Evolutionary conservation across 169 alveolate species (phyloP).

Genomic region (Blepharisma undulans): DNA sequence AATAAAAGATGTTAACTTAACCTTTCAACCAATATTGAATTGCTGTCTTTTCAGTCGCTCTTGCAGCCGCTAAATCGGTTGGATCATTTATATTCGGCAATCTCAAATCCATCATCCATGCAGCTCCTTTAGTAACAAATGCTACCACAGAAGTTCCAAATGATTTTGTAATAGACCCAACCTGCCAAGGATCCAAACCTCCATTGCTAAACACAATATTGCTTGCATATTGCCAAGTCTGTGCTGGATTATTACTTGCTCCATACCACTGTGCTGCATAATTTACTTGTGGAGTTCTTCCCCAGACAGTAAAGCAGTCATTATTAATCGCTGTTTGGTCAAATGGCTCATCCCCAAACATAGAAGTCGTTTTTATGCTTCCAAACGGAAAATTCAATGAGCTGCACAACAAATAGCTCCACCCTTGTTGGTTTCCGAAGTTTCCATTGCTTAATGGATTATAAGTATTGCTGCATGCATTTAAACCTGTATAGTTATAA

Average conservation of each 20-base stretch:
- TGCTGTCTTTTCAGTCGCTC: slow-evolving; percentile 43
- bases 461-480: slow-evolving; percentile 37
- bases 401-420: slow-evolving; percentile 71
- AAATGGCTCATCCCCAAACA: slow-evolving; percentile 50
- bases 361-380: slow-evolving; percentile 48
- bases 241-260: slow-evolving; percentile 40
- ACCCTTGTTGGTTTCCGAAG: slow-evolving; percentile 62
- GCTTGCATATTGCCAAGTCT: slow-evolving; percentile 30
- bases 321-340: slow-evolving; percentile 17
- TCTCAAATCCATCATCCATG: slow-evolving; percentile 70
- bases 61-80: slow-evolving; percentile 47
- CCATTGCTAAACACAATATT: slow-evolving; percentile 73
- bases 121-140: slow-evolving; percentile 43
- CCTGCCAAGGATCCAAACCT: slow-evolving; percentile 72
- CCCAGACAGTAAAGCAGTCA: slow-evolving; percentile 42
- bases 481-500: slow-evolving; percentile 43
- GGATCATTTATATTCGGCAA: slow-evolving; percentile 70
- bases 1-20: neutral
- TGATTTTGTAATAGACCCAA: slow-evolving; percentile 44
- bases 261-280: slow-evolving; percentile 61
- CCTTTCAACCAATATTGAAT: slow-evolving; percentile 1
- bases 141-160: neutral
- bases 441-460: slow-evolving; percentile 3
- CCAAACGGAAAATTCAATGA: slow-evolving; percentile 67
- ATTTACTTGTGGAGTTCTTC: slow-evolving; percentile 53